phyloP scores from a whole-genome alignment of 306 rosid genomes.

The Echinosophora koreensis region DNA sequence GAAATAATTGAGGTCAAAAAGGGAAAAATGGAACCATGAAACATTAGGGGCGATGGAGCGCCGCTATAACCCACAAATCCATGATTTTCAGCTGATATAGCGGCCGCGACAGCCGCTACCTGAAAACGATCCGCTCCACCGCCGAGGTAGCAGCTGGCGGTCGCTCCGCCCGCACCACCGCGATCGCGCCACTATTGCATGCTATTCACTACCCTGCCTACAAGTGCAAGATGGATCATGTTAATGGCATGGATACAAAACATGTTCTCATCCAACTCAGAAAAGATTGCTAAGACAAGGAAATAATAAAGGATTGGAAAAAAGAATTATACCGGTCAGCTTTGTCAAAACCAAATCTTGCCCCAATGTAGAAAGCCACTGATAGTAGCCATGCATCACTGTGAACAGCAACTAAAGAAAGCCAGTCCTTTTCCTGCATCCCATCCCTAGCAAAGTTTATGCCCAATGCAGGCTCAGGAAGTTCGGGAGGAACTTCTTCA shows the following conservation, averaged over 20 bases:
- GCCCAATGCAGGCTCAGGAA: constrained; percentile 71
- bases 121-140: no score
- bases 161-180: no score
- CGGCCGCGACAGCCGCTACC: no score
- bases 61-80: no score
- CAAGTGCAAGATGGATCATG: background rate
- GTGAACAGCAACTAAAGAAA: constrained; percentile 47
- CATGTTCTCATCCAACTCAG: background rate
- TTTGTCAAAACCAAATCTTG: constrained; percentile 62
- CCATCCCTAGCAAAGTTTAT: constrained; percentile 77
- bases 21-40: no score
- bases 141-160: no score
- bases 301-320: background rate
- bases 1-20: no score
- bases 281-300: background rate
- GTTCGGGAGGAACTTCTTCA: constrained; percentile 71
- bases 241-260: background rate
- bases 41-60: no score
- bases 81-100: no score
- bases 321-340: constrained; percentile 54
- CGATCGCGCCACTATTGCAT: no score
- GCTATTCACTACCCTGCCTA: no score
- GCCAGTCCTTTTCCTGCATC: constrained; percentile 61
- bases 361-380: constrained; percentile 52
- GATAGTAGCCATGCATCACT: constrained; percentile 49